These are phyloP conservation scores for Chloris gayana DNA, from an alignment of 176 grass and related monocot genomes.

Conservation along the genomic window DNA sequence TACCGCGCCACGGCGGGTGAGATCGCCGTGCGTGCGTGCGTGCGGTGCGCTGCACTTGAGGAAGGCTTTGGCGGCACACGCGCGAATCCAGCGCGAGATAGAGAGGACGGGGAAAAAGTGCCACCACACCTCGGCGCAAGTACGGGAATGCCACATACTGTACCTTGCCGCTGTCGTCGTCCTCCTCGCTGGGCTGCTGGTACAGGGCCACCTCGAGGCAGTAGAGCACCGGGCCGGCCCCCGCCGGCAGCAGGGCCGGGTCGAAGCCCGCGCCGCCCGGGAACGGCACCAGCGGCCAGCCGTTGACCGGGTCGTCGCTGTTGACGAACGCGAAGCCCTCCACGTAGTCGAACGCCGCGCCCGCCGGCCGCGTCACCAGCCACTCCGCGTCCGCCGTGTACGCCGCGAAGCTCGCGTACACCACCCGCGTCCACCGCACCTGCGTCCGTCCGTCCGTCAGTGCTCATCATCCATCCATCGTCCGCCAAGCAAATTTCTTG, in stretches of 20 bases:
- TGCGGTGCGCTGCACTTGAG: background rate
- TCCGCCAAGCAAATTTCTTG: no score
- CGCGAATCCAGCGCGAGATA: slow-evolving; percentile 61
- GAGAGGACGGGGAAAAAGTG: slow-evolving; percentile 52
- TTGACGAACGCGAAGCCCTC: slow-evolving; percentile 85
- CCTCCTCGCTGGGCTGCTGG: slow-evolving; percentile 47
- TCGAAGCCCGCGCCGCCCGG: slow-evolving; percentile 56
- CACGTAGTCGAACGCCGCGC: slow-evolving; percentile 71
- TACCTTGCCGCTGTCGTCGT: slow-evolving; percentile 45
- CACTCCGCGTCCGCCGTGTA: slow-evolving; percentile 83
- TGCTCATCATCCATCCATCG: no score
- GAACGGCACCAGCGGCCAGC: slow-evolving; percentile 79
- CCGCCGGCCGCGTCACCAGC: slow-evolving; percentile 57
- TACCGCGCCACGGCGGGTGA: background rate
- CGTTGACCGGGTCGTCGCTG: slow-evolving; percentile 74
- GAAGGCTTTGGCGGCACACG: background rate
- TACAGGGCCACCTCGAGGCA: slow-evolving; percentile 91
- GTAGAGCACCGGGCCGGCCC: slow-evolving; percentile 72
- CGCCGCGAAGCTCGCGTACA: slow-evolving; percentile 71
- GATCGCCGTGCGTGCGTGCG: slow-evolving; percentile 10
- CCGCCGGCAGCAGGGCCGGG: slow-evolving; percentile 47
- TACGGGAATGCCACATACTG: slow-evolving; percentile 43
- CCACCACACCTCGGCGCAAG: background rate
- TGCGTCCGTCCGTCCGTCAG: no score
- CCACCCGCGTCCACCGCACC: slow-evolving; percentile 79